Percentiles rank a stretch among this genome's conserved stretches.
These are phyloP conservation scores for Xylariaceae sp. DNA, from an alignment of 2,329 filamentous ascomycete genomes.

Conservation along the genomic window DNA sequence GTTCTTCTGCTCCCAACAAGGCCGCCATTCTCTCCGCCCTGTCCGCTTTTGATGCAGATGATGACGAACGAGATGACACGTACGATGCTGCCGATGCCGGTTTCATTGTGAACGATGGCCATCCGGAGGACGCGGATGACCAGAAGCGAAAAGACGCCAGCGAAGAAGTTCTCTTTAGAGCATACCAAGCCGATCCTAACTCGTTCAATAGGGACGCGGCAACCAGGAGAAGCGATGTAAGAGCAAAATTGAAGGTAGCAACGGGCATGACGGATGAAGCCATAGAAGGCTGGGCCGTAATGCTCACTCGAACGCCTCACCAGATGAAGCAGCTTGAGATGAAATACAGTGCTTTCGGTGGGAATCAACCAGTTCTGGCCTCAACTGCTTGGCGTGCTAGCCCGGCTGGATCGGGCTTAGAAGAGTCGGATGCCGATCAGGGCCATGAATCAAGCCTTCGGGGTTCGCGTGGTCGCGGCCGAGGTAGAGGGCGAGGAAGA, in stretches of 20 bases:
- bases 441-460: slow-evolving; percentile 47
- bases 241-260: slow-evolving; percentile 70
- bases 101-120: slow-evolving; percentile 76
- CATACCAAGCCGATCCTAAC: slow-evolving; percentile 68
- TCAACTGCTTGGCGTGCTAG: slow-evolving; percentile 69
- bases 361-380: slow-evolving; percentile 68
- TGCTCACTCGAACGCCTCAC: slow-evolving; percentile 76
- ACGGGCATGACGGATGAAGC: slow-evolving; percentile 92
- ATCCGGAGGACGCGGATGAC: slow-evolving; percentile 60
- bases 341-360: slow-evolving; percentile 69
- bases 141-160: slow-evolving; percentile 54
- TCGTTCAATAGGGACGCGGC: slow-evolving; percentile 74
- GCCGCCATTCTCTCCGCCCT: slow-evolving; percentile 88
- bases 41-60: slow-evolving; percentile 87
- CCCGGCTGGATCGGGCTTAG: slow-evolving; percentile 60
- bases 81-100: slow-evolving; percentile 94
- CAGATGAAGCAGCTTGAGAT: slow-evolving; percentile 73
- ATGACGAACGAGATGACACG: slow-evolving; percentile 96
- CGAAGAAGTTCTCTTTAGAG: slow-evolving; percentile 76
- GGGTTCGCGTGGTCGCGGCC: slow-evolving; percentile 54
- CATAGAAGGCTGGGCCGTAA: slow-evolving; percentile 92
- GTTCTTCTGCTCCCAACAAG: slow-evolving; percentile 71
- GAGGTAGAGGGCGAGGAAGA: slow-evolving; percentile 54
- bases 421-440: slow-evolving; percentile 57
- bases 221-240: slow-evolving; percentile 68